A percentile compares a stretch with the other conserved stretches of the same genome.
phyloP scores from a whole-genome alignment of 306 rosid genomes.

The Lablab purpureus region DNA sequence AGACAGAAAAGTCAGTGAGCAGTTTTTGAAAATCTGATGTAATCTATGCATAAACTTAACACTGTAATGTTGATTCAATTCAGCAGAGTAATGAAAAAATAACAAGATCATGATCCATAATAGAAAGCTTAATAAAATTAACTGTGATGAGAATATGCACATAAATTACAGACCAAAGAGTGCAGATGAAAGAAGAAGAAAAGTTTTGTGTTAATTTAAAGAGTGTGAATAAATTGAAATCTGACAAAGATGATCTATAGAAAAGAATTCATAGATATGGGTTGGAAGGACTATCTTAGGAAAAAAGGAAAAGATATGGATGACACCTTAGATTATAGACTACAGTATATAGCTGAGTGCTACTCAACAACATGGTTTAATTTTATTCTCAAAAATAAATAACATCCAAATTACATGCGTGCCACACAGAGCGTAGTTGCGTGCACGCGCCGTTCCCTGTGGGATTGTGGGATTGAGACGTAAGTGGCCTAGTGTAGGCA shows the following conservation, averaged over 20 bases:
- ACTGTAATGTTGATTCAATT: neutral
- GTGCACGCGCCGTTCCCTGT: conserved; percentile 34
- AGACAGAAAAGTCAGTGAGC: neutral
- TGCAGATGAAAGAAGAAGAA: neutral
- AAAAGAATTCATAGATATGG: conserved; percentile 61
- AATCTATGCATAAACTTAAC: neutral
- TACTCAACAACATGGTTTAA: conserved; percentile 22
- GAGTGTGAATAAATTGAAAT: conserved; percentile 14
- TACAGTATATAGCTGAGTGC: conserved; percentile 47
- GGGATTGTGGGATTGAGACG: neutral
- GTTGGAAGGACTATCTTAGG: conserved; percentile 45
- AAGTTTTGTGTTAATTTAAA: neutral
- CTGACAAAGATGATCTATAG: conserved; percentile 60
- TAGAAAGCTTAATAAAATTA: neutral
- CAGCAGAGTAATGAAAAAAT: too few relatives aligned
- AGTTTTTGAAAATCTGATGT: too few relatives aligned
- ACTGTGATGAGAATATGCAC: neutral
- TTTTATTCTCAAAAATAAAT: neutral
- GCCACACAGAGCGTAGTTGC: neutral
- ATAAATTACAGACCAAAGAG: neutral
- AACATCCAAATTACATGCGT: neutral
- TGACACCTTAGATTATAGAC: conserved; percentile 55
- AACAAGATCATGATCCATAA: neutral
- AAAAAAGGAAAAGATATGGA: conserved; percentile 54
- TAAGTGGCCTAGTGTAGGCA: neutral